These are phyloP conservation scores for Rhodotorula glutinis DNA, from an alignment of 1,284 basidiomycete genomes.

Conservation along the genomic window DNA sequence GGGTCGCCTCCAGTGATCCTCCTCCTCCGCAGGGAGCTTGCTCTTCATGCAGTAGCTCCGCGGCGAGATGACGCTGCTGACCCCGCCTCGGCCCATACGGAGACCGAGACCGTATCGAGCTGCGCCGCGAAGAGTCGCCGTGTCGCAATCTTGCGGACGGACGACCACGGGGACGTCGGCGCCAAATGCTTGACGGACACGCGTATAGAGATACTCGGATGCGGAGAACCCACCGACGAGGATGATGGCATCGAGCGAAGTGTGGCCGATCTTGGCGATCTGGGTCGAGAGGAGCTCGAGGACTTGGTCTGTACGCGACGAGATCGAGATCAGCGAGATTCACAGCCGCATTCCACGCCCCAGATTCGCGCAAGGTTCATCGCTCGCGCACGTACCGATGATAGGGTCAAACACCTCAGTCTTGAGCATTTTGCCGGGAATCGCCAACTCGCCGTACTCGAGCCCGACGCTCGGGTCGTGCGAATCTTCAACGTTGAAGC, in stretches of 20 bases:
- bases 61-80: slow-evolving; percentile 71
- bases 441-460: slow-evolving; percentile 70
- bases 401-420: slow-evolving; percentile 73
- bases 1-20: slow-evolving; percentile 75
- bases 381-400: slow-evolving; percentile 48
- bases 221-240: slow-evolving; percentile 81
- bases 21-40: slow-evolving; percentile 72
- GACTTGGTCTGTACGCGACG: slow-evolving; percentile 54
- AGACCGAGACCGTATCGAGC: slow-evolving; percentile 72
- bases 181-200: slow-evolving; percentile 65
- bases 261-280: slow-evolving; percentile 57
- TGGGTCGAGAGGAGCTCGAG: slow-evolving; percentile 71
- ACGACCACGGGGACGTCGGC: slow-evolving; percentile 65
- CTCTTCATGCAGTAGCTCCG: slow-evolving; percentile 81
- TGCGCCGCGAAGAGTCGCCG: slow-evolving; percentile 75
- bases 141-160: slow-evolving; percentile 73
- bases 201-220: slow-evolving; percentile 70
- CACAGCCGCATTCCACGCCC: neutral
- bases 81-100: slow-evolving; percentile 56
- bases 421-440: slow-evolving; percentile 69
- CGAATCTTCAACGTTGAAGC: slow-evolving; percentile 45
- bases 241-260: slow-evolving; percentile 68
- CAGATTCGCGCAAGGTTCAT: neutral
- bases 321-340: too few relatives aligned
- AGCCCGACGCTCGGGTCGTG: slow-evolving; percentile 68